Evolutionary conservation across 176 grass and related monocot genomes (phyloP), one percentile per base, ranked within the genome.

Genomic region (Hordeum vulgare): DNA sequence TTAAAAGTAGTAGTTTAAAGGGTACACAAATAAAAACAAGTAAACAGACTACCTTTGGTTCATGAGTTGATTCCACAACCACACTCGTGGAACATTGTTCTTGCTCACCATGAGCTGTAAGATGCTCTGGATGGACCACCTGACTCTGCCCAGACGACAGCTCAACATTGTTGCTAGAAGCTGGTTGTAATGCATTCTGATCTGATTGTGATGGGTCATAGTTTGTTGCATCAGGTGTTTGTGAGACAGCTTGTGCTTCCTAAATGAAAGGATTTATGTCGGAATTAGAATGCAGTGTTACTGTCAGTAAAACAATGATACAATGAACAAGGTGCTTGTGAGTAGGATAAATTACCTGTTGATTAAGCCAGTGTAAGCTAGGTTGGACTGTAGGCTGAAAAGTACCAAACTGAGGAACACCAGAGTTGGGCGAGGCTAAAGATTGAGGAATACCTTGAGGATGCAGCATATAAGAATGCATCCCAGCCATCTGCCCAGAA

Each of bases 381-480:
- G 77, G 82, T 84, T 67, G 87, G 85, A 80, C 33, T 35, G 70
- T 40, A 80, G 90, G 24, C 21, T 94, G 90, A 71, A 92, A 80
- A 83, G 77, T 86, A 71, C 90, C 93, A 65, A 94, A 84, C 56
- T 88, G 90, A 62, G 87, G 93, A 90, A 88, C 17, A 74, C 68
- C 71, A 53, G 90, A 86, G 83, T 92, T 94, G 31, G 93, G 86
- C 0, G 87, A 90, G 18, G 90, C 26, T 76, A 88, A 51, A 68
- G 93, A 73, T 7, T 85, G 90, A 81, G 87, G 93, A 71, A 94
- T 78, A 59, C 90, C 78, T 86, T 86, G 82, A 74, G 92, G 92
- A 81, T 94, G 90, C 83, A 92, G 77, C 87, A 94, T 76, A 81
- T 90, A 92, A 81, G 93, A 75, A 88, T 94, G 90, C 79, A 94